phyloP scores from a whole-genome alignment of 2,329 filamentous ascomycete genomes.

The Beauveria pseudobassiana region DNA sequence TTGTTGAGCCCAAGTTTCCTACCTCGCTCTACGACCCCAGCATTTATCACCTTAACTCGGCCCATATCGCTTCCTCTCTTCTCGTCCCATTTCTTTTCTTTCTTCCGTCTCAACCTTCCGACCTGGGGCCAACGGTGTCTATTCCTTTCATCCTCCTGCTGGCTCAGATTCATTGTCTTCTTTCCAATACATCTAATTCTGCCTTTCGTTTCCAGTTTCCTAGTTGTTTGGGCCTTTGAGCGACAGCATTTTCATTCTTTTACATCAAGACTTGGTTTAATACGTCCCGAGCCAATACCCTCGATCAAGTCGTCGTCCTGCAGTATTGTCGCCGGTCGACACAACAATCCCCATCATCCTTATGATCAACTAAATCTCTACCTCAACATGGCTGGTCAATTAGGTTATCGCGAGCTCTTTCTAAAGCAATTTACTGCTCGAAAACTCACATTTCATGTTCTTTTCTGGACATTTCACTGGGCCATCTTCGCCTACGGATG shows the following conservation, averaged over 20 bases:
- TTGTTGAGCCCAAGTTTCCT: background rate
- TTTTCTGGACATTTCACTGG: slow-evolving; percentile 76
- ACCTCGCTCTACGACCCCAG: background rate
- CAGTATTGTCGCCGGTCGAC: slow-evolving; percentile 48
- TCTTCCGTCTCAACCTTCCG: slow-evolving; percentile 13
- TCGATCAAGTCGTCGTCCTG: background rate
- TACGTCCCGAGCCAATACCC: background rate
- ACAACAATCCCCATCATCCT: slow-evolving; percentile 24
- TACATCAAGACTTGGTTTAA: background rate
- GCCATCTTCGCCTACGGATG: slow-evolving; percentile 79
- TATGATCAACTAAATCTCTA: slow-evolving; percentile 15
- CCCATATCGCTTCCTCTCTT: slow-evolving; percentile 11
- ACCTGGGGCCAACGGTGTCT: slow-evolving; percentile 16
- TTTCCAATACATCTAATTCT: slow-evolving; percentile 19
- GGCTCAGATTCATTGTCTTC: slow-evolving; percentile 46
- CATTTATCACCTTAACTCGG: slow-evolving; percentile 9
- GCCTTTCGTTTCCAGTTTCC: background rate
- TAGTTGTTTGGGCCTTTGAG: background rate
- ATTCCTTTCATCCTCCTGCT: slow-evolving; percentile 36
- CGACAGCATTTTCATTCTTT: background rate
- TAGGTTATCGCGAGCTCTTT: slow-evolving; percentile 37
- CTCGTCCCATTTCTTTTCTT: slow-evolving; percentile 17
- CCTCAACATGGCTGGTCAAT: slow-evolving; percentile 30
- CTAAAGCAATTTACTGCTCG: slow-evolving; percentile 59
- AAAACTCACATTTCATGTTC: slow-evolving; percentile 70